These are phyloP conservation scores for Russula olivacea DNA, from an alignment of 768 basidiomycete species.

Conservation along the genomic window DNA sequence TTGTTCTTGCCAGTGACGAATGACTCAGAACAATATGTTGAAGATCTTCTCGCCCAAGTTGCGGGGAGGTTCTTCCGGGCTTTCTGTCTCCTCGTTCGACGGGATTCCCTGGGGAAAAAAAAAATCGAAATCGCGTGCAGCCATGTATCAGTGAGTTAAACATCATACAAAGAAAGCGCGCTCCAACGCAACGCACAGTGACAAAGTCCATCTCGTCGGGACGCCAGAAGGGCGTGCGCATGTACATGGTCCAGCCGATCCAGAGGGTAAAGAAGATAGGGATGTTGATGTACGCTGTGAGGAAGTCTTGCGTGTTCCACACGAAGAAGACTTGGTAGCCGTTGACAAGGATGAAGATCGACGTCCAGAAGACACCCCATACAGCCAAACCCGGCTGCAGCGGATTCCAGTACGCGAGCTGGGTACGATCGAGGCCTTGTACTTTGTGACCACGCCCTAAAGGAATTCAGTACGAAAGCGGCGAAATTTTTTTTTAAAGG, in stretches of 20 bases:
- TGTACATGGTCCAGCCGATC: slow-evolving; percentile 40
- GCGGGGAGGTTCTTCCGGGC: slow-evolving; percentile 43
- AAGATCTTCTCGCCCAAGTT: slow-evolving; percentile 48
- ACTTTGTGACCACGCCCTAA: slow-evolving; percentile 54
- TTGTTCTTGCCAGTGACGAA: background rate
- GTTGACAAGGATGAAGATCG: slow-evolving; percentile 53
- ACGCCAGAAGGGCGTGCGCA: slow-evolving; percentile 44
- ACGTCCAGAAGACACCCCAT: slow-evolving; percentile 64
- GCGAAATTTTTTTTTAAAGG: background rate
- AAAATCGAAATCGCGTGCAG: background rate
- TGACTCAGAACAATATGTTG: slow-evolving; percentile 43
- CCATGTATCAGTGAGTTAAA: background rate
- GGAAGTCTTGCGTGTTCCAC: slow-evolving; percentile 50
- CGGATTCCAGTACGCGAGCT: slow-evolving; percentile 55
- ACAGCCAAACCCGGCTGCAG: slow-evolving; percentile 64
- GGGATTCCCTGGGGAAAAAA: slow-evolving; percentile 65
- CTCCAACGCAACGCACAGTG: slow-evolving; percentile 39
- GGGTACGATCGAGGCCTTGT: slow-evolving; percentile 58
- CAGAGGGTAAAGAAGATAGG: slow-evolving; percentile 45
- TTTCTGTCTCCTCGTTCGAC: slow-evolving; percentile 61
- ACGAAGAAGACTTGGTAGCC: slow-evolving; percentile 57
- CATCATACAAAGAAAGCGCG: background rate
- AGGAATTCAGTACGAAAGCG: background rate
- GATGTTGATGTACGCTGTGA: slow-evolving; percentile 38
- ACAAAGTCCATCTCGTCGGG: slow-evolving; percentile 65